Percentiles rank a stretch among this genome's conserved stretches.
These are phyloP conservation scores for Leccinellum rugosiceps DNA, from an alignment of 768 basidiomycete genomes.

Conservation along the genomic window DNA sequence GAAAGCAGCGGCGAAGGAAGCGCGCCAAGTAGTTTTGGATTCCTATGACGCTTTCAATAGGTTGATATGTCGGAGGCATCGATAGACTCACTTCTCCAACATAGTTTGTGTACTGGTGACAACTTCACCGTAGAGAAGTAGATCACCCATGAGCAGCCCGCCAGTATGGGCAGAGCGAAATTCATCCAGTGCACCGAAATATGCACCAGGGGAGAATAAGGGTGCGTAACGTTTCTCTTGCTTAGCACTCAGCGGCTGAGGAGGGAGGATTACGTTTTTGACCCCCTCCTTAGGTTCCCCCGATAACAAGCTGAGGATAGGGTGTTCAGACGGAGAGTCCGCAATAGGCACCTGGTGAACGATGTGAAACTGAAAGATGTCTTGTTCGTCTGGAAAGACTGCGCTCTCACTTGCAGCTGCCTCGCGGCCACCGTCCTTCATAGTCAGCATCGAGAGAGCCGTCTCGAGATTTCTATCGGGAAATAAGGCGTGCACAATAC, in stretches of 20 bases:
- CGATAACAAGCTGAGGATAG: constrained; percentile 16
- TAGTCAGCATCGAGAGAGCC: constrained; percentile 51
- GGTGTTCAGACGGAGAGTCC: constrained; percentile 23
- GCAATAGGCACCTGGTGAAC: constrained; percentile 26
- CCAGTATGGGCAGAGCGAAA: constrained; percentile 22
- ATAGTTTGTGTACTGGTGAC: constrained; percentile 95
- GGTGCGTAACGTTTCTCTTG: constrained; percentile 49
- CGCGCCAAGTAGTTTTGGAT: constrained; percentile 61
- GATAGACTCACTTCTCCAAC: constrained; percentile 73
- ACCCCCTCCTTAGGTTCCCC: constrained; percentile 38
- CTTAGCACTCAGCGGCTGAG: constrained; percentile 45
- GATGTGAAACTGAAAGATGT: constrained; percentile 63
- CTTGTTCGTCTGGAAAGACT: constrained; percentile 60
- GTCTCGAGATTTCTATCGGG: constrained; percentile 15
- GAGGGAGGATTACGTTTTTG: constrained; percentile 54
- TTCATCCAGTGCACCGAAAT: constrained; percentile 50
- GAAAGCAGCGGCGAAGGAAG: constrained; percentile 79
- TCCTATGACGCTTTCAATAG: constrained; percentile 46
- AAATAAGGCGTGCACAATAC: constrained; percentile 17
- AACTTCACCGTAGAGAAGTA: constrained; percentile 80
- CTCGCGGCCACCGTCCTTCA: constrained; percentile 41
- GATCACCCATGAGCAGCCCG: constrained; percentile 67
- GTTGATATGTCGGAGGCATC: background rate
- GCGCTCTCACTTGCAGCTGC: constrained; percentile 8
- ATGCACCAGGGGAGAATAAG: constrained; percentile 63